These are phyloP conservation scores for Kregervanrija pseudodelftensis DNA, from an alignment of 805 yeast genomes.

Conservation along the genomic window DNA sequence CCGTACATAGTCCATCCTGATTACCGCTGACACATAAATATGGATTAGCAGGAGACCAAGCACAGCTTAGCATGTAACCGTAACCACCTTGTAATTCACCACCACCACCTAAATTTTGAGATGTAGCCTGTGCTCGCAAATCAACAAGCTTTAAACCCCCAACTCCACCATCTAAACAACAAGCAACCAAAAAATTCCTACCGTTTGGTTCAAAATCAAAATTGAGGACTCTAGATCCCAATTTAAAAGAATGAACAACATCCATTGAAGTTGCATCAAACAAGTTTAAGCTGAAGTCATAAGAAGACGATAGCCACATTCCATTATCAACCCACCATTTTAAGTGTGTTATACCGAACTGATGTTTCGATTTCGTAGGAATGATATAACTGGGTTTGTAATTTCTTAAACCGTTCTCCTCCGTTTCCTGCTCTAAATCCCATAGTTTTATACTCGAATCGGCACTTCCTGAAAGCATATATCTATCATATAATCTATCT, in stretches of 20 bases:
- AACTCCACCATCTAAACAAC: constrained; percentile 54
- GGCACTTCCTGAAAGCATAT: constrained; percentile 63
- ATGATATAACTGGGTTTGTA: constrained; percentile 16
- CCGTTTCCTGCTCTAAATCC: constrained; percentile 37
- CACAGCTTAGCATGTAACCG: constrained; percentile 24
- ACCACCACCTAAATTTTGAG: constrained; percentile 52
- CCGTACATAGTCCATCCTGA: constrained; percentile 66
- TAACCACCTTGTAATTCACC: constrained; percentile 23
- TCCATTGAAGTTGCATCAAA: constrained; percentile 71
- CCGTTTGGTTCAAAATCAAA: constrained; percentile 52
- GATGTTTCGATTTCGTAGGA: constrained; percentile 41
- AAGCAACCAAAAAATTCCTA: constrained; percentile 50
- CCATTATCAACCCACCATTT: constrained; percentile 95
- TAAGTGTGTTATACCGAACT: constrained; percentile 64
- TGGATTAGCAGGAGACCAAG: constrained; percentile 64
- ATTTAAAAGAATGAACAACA: constrained; percentile 59
- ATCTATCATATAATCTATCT: constrained; percentile 40
- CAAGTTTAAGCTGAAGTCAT: constrained; percentile 65
- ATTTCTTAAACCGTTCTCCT: constrained; percentile 3
- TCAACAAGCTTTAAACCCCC: constrained; percentile 52
- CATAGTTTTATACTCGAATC: constrained; percentile 64
- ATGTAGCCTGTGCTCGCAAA: constrained; percentile 61
- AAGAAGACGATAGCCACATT: constrained; percentile 75
- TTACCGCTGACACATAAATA: constrained; percentile 73
- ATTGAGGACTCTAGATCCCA: constrained; percentile 57